Percentiles rank a stretch among this genome's conserved stretches.
Evolutionary conservation across 768 basidiomycete genomes (phyloP).

Genomic region (Rhodotorula toruloides): DNA sequence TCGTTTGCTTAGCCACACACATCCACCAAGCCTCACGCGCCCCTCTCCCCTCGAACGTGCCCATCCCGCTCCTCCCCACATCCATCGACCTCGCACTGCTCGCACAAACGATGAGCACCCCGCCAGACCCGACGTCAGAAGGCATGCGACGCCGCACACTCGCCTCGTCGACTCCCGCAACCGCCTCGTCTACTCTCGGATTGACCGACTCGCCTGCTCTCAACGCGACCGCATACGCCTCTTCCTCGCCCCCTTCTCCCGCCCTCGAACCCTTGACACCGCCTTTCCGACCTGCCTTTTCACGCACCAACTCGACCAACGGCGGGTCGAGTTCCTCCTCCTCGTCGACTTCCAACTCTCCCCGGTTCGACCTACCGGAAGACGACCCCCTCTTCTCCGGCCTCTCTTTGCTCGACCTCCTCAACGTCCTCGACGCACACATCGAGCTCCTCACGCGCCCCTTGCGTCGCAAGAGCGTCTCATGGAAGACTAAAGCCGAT

Average conservation of each 20-base stretch:
- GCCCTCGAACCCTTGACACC: not conserved
- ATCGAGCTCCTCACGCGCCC: constrained; percentile 35
- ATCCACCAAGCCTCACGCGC: too few relatives aligned
- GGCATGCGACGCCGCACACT: too few relatives aligned
- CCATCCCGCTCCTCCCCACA: too few relatives aligned
- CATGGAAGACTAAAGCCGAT: constrained; percentile 26
- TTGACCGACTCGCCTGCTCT: too few relatives aligned
- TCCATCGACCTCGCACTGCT: too few relatives aligned
- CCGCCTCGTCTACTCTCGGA: too few relatives aligned
- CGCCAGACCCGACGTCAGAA: too few relatives aligned
- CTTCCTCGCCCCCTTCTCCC: not conserved
- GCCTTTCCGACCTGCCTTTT: not conserved
- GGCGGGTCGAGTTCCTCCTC: not conserved
- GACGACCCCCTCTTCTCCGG: constrained; percentile 32
- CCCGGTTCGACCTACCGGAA: constrained; percentile 28
- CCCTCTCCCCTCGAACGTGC: too few relatives aligned
- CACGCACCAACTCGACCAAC: constrained; percentile 15
- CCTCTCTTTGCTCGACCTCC: constrained; percentile 37
- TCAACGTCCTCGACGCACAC: constrained; percentile 40
- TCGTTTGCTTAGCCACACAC: too few relatives aligned
- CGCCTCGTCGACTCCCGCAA: too few relatives aligned
- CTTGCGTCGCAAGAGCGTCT: constrained; percentile 24
- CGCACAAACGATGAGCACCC: too few relatives aligned
- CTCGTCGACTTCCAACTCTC: constrained; percentile 1
- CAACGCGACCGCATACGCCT: too few relatives aligned